phyloP scores from a whole-genome alignment of 2,329 filamentous ascomycete genomes.

The Chaetomium sp. region DNA sequence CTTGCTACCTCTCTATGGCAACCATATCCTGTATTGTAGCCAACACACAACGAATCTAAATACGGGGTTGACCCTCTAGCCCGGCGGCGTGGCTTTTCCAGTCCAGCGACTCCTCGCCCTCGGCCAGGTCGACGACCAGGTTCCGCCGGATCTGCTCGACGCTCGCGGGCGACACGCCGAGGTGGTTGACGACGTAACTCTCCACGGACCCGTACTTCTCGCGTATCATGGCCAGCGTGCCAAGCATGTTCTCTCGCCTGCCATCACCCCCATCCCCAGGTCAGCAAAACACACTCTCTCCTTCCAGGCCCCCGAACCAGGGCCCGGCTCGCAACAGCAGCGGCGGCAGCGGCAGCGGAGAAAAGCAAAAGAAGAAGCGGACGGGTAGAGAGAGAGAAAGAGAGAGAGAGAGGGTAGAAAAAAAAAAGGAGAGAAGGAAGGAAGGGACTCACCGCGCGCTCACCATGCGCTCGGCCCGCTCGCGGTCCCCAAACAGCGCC shows the following conservation, averaged over 20 bases:
- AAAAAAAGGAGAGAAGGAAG: slow-evolving; percentile 22
- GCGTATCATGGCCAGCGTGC: slow-evolving; percentile 57
- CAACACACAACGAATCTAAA: slow-evolving; percentile 5
- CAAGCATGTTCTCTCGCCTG: slow-evolving; percentile 53
- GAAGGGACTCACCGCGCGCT: slow-evolving; percentile 44
- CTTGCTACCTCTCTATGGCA: background rate
- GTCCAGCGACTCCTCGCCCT: slow-evolving; percentile 22
- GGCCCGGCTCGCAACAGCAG: background rate
- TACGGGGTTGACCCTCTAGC: slow-evolving; percentile 2
- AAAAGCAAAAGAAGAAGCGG: background rate
- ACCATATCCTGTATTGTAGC: slow-evolving; percentile 5
- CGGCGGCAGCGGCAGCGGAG: no score
- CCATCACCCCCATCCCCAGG: background rate
- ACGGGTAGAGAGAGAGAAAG: slow-evolving; percentile 10
- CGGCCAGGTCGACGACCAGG: slow-evolving; percentile 44
- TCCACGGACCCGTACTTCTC: slow-evolving; percentile 65
- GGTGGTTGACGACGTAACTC: slow-evolving; percentile 60
- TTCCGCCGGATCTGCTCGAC: slow-evolving; percentile 56
- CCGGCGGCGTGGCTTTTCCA: slow-evolving; percentile 13
- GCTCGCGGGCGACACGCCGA: slow-evolving; percentile 58
- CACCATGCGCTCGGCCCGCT: slow-evolving; percentile 50
- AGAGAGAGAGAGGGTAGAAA: slow-evolving; percentile 7
- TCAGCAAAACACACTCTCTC: background rate
- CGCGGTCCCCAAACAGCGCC: slow-evolving; percentile 50
- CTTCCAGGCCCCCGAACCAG: background rate